Evolutionary conservation across 2,329 filamentous ascomycete genomes (phyloP).

Genomic region (Neocatenulostroma microsporum): DNA sequence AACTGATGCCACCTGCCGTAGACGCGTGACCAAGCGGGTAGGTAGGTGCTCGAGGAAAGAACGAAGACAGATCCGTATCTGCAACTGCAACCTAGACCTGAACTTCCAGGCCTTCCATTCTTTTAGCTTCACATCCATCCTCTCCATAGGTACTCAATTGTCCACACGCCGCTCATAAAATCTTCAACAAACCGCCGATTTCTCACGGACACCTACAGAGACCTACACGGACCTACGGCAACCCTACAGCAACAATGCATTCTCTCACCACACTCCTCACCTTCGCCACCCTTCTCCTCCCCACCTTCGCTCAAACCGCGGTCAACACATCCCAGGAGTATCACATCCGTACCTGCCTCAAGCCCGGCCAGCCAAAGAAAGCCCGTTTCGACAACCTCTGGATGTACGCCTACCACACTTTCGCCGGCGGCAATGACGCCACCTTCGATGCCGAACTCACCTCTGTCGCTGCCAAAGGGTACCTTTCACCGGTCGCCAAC

Average conservation of each 20-base stretch:
- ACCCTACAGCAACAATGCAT: no score
- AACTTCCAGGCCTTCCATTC: no score
- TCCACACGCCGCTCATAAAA: no score
- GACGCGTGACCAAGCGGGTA: no score
- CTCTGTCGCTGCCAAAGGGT: slow-evolving; percentile 15
- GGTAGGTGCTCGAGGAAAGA: no score
- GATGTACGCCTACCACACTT: slow-evolving; percentile 22
- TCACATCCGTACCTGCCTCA: slow-evolving; percentile 23
- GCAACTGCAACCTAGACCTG: no score
- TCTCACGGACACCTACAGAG: no score
- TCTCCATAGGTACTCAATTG: no score
- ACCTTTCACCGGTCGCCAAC: slow-evolving; percentile 21
- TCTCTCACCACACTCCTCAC: slow-evolving; percentile 12
- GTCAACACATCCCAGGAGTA: slow-evolving; percentile 24
- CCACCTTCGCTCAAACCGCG: slow-evolving; percentile 11
- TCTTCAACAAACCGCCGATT: no score
- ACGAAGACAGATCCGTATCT: no score
- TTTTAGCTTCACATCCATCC: no score
- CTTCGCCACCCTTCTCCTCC: slow-evolving; percentile 14
- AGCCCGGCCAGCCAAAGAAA: slow-evolving; percentile 17
- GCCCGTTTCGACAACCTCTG: slow-evolving; percentile 22
- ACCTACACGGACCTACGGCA: not conserved
- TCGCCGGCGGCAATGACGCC: slow-evolving; percentile 25
- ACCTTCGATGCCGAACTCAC: slow-evolving; percentile 16
- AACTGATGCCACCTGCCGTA: no score